Evolutionary conservation across 306 rosid species (phyloP).

Genomic region (Vigna trinervia): DNA sequence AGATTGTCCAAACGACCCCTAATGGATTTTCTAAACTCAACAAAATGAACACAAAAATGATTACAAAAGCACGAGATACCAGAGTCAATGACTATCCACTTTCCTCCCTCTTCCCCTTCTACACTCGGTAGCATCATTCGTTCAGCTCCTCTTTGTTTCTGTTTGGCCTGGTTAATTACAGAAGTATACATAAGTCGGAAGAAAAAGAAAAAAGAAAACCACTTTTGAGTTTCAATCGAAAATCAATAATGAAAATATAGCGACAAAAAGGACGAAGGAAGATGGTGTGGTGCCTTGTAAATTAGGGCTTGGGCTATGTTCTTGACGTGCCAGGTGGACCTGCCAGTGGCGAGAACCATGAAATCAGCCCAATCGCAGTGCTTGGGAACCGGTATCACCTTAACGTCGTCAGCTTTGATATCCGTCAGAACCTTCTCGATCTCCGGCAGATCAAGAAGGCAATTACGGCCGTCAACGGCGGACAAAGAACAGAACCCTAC

Average conservation of each 20-base stretch:
- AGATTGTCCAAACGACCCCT: no score
- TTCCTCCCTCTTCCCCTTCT: conserved; percentile 86
- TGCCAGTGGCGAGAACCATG: conserved; percentile 90
- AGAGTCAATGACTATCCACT: conserved; percentile 93
- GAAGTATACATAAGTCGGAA: background rate
- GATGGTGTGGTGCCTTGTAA: conserved; percentile 65
- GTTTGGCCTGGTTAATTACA: conserved; percentile 69
- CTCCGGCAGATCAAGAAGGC: conserved; percentile 68
- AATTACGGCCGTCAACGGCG: conserved; percentile 28
- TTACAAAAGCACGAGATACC: conserved; percentile 57
- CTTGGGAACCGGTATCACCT: conserved; percentile 65
- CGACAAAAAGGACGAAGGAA: background rate
- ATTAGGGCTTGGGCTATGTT: conserved; percentile 96
- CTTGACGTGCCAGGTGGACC: conserved; percentile 93
- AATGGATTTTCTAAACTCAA: conserved; percentile 6
- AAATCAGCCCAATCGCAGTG: conserved; percentile 82
- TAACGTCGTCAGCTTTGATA: conserved; percentile 84
- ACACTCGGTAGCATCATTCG: conserved; percentile 80
- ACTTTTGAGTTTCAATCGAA: background rate
- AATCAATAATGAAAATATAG: background rate
- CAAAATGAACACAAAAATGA: conserved; percentile 17
- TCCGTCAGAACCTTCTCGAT: conserved; percentile 81
- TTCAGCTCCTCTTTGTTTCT: conserved; percentile 80
- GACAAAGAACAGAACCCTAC: conserved; percentile 50
- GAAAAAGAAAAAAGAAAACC: background rate